These are phyloP conservation scores for Lomentospora prolificans DNA, from an alignment of 2,329 filamentous ascomycete species.

Conservation along the genomic window DNA sequence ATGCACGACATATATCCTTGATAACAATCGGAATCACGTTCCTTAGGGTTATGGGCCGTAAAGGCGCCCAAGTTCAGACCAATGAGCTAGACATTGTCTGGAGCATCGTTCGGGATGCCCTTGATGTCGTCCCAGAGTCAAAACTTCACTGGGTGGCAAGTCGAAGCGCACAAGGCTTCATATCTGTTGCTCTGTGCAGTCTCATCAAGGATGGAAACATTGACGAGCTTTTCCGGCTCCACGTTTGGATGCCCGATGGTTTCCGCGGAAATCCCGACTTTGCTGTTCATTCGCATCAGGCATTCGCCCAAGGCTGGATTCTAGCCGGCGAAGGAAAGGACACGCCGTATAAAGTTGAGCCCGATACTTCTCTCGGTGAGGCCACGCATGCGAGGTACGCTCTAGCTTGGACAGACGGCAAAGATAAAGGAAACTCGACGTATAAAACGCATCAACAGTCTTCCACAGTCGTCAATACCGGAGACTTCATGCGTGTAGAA, in stretches of 20 bases:
- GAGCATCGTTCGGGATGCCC: neutral
- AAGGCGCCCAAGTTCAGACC: neutral
- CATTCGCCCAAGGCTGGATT: slow-evolving; percentile 26
- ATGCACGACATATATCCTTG: neutral
- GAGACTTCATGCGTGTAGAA: slow-evolving; percentile 13
- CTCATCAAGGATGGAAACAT: slow-evolving; percentile 21
- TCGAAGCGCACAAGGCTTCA: slow-evolving; percentile 25
- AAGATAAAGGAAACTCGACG: slow-evolving; percentile 9
- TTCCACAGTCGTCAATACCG: slow-evolving; percentile 18
- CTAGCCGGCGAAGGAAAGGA: slow-evolving; percentile 23
- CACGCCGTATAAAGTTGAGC: slow-evolving; percentile 18
- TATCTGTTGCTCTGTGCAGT: slow-evolving; percentile 24
- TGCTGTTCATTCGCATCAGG: slow-evolving; percentile 24
- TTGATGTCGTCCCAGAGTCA: neutral
- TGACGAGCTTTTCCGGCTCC: slow-evolving; percentile 24
- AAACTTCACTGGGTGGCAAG: slow-evolving; percentile 9
- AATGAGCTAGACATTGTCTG: neutral
- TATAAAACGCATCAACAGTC: slow-evolving; percentile 18
- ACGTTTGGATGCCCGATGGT: slow-evolving; percentile 24
- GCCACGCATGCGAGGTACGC: slow-evolving; percentile 22
- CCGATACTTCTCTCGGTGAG: slow-evolving; percentile 6
- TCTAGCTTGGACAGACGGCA: slow-evolving; percentile 18
- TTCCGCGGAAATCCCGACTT: slow-evolving; percentile 18
- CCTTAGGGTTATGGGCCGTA: neutral
- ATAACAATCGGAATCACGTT: neutral